Conservation (phyloP, 1,284 basidiomycete species). For the Marasmius sp. region DNA sequence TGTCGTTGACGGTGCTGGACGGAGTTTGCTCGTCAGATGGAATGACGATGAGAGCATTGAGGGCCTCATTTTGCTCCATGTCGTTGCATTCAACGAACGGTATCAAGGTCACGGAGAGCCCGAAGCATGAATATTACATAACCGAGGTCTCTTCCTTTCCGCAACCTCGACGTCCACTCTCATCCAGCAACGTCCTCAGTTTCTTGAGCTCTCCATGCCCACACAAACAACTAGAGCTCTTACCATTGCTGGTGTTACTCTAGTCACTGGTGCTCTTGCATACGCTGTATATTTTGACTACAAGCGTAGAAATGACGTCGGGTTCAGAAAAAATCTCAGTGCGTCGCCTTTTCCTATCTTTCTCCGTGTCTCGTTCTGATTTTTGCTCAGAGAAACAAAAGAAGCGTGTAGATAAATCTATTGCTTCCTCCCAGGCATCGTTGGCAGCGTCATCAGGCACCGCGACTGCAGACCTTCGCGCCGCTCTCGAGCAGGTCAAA, state of each 20-base stretch:
- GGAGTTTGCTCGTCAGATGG: conserved; percentile 5
- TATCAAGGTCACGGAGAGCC: conserved; percentile 20
- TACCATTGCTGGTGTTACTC: conserved; percentile 69
- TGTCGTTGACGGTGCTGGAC: conserved; percentile 3
- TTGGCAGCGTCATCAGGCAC: conserved; percentile 26
- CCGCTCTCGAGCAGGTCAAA: conserved; percentile 62
- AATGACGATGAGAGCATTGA: conserved; percentile 27
- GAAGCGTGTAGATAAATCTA: conserved; percentile 82
- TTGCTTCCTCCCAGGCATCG: conserved; percentile 61
- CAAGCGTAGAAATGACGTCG: conserved; percentile 83
- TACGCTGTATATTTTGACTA: conserved; percentile 96
- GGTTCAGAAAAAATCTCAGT: conserved; percentile 90
- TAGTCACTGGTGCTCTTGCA: conserved; percentile 60
- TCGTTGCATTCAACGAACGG: conserved; percentile 26
- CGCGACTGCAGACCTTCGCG: conserved; percentile 51
- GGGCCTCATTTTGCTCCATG: conserved; percentile 26
- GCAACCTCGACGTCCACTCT: conserved; percentile 19
- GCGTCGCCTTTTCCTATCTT: conserved; percentile 35
- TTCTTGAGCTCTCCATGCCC: conserved; percentile 34
- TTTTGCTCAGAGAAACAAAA: conserved; percentile 71
- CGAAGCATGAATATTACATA: conserved; percentile 15
- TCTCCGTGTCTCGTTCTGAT: not conserved
- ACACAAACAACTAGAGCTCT: conserved; percentile 42
- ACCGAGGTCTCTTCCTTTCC: conserved; percentile 6
- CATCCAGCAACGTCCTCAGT: conserved; percentile 20